A percentile compares a stretch with the other conserved stretches of the same genome.
Evolutionary conservation across 257 asterid genomes (phyloP).

Genomic region (Lantana camara): DNA sequence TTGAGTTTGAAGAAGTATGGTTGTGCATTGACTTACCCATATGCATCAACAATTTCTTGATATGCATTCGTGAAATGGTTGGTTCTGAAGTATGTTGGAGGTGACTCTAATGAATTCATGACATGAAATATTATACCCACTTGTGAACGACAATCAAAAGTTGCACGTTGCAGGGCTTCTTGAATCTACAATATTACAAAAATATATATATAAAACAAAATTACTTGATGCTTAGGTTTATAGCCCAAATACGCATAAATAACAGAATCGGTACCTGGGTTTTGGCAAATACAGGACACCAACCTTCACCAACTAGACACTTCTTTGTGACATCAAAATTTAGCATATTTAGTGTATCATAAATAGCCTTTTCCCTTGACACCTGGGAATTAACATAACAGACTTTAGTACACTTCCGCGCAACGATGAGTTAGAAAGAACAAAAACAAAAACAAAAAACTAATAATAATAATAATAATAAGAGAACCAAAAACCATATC

Average conservation of each 20-base stretch:
- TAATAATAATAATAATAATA: too few relatives aligned
- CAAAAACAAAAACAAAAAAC: not conserved
- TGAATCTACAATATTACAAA: conserved; percentile 62
- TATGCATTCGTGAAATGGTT: conserved; percentile 70
- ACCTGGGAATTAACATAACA: conserved; percentile 54
- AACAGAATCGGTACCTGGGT: conserved; percentile 47
- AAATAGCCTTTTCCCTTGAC: conserved; percentile 85
- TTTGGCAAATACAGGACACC: conserved; percentile 91
- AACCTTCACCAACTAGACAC: conserved; percentile 97
- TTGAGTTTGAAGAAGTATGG: conserved; percentile 23
- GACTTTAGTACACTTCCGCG: conserved; percentile 18
- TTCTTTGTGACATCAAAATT: conserved; percentile 94
- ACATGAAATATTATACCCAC: conserved; percentile 87
- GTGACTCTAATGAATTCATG: conserved; percentile 75
- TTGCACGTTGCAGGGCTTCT: conserved; percentile 88
- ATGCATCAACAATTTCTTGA: conserved; percentile 97
- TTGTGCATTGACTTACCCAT: conserved; percentile 63
- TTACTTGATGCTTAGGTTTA: conserved; percentile 15
- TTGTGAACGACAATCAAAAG: conserved; percentile 88
- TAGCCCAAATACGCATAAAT: conserved; percentile 14
- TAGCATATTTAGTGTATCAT: conserved; percentile 85
- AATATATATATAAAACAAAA: conserved; percentile 27
- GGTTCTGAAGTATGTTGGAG: conserved; percentile 91
- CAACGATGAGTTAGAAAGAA: not conserved
- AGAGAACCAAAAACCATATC: conserved; percentile 3